Conservation (phyloP, 2,329 filamentous ascomycete genomes). For the Gyromitra esculenta region DNA sequence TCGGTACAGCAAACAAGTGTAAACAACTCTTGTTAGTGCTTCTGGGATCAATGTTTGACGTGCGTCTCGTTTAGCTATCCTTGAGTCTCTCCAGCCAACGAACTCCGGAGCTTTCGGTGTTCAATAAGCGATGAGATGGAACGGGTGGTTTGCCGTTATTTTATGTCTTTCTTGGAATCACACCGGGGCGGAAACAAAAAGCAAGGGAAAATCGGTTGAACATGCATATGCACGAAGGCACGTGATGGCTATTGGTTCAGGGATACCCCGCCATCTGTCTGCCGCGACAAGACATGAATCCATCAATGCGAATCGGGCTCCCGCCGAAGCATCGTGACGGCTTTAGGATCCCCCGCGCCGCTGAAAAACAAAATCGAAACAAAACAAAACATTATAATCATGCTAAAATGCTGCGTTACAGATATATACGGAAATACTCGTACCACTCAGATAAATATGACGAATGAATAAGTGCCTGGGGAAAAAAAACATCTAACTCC, state of each 20-base stretch:
- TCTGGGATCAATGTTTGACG: slow-evolving; percentile 3
- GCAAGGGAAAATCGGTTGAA: slow-evolving; percentile 1
- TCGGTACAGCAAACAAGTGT: slow-evolving; percentile 1
- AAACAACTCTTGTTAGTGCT: background rate
- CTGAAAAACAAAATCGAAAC: slow-evolving; percentile 33
- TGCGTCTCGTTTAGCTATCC: slow-evolving; percentile 26
- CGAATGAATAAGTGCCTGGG: background rate
- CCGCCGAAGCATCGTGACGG: slow-evolving; percentile 26
- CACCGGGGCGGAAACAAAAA: slow-evolving; percentile 20
- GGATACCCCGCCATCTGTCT: slow-evolving; percentile 29
- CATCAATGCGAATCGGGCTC: slow-evolving; percentile 23
- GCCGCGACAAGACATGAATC: background rate
- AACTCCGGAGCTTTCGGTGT: background rate
- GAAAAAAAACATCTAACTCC: slow-evolving; percentile 20
- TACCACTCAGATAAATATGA: slow-evolving; percentile 1
- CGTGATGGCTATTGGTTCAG: slow-evolving; percentile 30
- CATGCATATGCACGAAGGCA: slow-evolving; percentile 23
- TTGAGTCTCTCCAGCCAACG: slow-evolving; percentile 4
- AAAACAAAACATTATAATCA: slow-evolving; percentile 31
- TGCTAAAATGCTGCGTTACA: background rate
- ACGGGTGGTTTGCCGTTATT: slow-evolving; percentile 21
- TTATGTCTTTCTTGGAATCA: slow-evolving; percentile 12
- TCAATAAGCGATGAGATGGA: slow-evolving; percentile 23
- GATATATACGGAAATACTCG: background rate
- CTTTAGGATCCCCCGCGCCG: slow-evolving; percentile 9